Evolutionary conservation across 768 basidiomycete genomes (phyloP).

Genomic region (Rhodotorula graminis): DNA sequence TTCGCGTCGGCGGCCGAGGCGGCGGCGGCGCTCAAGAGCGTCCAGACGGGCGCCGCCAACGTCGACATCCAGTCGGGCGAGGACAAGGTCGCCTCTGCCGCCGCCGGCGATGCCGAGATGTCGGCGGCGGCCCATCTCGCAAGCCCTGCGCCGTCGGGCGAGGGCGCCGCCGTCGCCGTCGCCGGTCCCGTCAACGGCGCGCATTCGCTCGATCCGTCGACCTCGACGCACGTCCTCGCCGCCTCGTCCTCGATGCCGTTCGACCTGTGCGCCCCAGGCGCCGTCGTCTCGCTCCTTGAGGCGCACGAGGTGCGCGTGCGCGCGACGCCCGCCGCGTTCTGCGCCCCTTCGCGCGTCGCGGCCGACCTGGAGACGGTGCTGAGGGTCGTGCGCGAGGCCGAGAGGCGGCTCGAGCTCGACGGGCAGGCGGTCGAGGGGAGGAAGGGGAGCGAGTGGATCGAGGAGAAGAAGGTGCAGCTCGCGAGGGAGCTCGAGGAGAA

Average conservation of each 20-base stretch:
- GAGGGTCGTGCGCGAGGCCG: slow-evolving; percentile 22
- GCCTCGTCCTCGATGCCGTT: slow-evolving; percentile 50
- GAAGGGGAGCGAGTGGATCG: slow-evolving; percentile 54
- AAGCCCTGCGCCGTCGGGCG: too few relatives aligned
- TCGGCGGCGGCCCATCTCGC: background rate
- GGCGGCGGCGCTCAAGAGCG: slow-evolving; percentile 3
- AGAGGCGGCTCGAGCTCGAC: slow-evolving; percentile 55
- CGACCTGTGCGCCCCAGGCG: background rate
- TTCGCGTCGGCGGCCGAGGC: slow-evolving; percentile 6
- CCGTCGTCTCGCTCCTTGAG: slow-evolving; percentile 49
- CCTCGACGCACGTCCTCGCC: background rate
- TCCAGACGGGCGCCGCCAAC: background rate
- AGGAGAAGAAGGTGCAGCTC: slow-evolving; percentile 49
- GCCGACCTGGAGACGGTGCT: slow-evolving; percentile 46
- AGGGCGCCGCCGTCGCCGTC: background rate
- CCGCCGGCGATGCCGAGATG: background rate
- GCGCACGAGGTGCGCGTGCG: slow-evolving; percentile 74
- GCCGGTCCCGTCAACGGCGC: background rate
- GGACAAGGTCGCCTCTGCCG: background rate
- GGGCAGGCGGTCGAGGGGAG: slow-evolving; percentile 53
- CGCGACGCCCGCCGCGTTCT: slow-evolving; percentile 74
- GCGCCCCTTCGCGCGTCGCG: slow-evolving; percentile 69
- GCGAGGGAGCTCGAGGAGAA: slow-evolving; percentile 20
- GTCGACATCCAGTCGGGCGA: background rate
- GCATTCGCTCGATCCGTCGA: background rate